Conservation (phyloP, 208 protist genomes). For the Endotrypanum monterogeii region DNA sequence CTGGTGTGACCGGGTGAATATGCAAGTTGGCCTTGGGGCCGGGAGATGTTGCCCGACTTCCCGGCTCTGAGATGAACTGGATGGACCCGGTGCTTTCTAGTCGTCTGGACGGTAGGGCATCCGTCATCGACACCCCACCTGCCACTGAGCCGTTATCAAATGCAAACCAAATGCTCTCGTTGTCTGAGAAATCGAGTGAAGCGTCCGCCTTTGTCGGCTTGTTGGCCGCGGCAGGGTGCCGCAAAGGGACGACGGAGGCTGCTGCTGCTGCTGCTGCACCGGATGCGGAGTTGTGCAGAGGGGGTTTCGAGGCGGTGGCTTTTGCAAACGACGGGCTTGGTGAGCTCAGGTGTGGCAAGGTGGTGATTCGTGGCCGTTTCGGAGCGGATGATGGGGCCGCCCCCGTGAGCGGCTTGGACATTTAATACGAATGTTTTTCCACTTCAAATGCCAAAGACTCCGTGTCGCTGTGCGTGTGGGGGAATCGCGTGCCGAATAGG, state of each 20-base stretch:
- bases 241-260: neutral
- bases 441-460: constrained; percentile 61
- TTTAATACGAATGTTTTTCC: constrained; percentile 11
- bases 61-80: constrained; percentile 26
- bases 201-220: constrained; percentile 1
- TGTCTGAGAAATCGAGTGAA: constrained; percentile 21
- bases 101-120: neutral
- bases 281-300: constrained; percentile 5
- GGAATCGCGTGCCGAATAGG: neutral
- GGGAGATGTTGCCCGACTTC: constrained; percentile 11
- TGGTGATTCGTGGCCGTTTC: constrained; percentile 13
- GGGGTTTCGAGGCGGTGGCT: constrained; percentile 10
- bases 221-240: neutral
- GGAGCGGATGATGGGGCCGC: neutral
- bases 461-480: constrained; percentile 41
- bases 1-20: neutral
- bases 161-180: constrained; percentile 36
- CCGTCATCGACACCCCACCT: constrained; percentile 4
- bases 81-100: constrained; percentile 22
- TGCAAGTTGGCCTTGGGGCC: neutral
- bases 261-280: constrained; percentile 2
- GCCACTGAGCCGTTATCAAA: constrained; percentile 13
- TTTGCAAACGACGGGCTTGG: constrained; percentile 2
- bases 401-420: neutral
- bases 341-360: constrained; percentile 5